Conservation (phyloP, 2,329 filamentous ascomycete species). For the Aspergillus transmontanensis region DNA sequence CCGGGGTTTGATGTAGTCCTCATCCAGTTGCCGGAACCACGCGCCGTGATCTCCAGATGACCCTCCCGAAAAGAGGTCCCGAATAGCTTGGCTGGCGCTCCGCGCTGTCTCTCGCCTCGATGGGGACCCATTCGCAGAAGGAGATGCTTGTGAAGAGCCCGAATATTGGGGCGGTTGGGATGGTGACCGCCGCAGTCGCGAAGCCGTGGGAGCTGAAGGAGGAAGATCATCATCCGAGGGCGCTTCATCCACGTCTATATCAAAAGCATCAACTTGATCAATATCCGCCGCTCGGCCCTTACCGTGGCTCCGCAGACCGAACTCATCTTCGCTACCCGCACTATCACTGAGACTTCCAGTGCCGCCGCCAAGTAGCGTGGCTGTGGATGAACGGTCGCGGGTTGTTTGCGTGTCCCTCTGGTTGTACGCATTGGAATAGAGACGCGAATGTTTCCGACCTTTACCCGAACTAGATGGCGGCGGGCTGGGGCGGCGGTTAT, state of each 20-base stretch:
- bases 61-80: conserved; percentile 74
- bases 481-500: conserved; percentile 56
- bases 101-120: conserved; percentile 47
- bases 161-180: conserved; percentile 36
- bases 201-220: conserved; percentile 50
- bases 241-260: conserved; percentile 42
- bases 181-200: conserved; percentile 38
- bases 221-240: conserved; percentile 62
- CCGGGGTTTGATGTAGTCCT: conserved; percentile 93
- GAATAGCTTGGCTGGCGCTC: conserved; percentile 75
- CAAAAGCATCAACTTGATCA: conserved; percentile 38
- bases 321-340: conserved; percentile 52
- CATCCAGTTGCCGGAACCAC: conserved; percentile 89
- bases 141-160: conserved; percentile 20
- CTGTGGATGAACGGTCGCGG: conserved; percentile 45
- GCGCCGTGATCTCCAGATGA: conserved; percentile 80
- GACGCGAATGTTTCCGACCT: conserved; percentile 48
- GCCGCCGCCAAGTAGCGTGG: conserved; percentile 53
- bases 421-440: conserved; percentile 54
- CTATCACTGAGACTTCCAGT: conserved; percentile 47
- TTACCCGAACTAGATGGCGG: conserved; percentile 37
- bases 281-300: conserved; percentile 39
- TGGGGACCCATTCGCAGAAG: conserved; percentile 30
- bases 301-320: conserved; percentile 43
- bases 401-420: conserved; percentile 48